phyloP scores from a whole-genome alignment of 768 basidiomycete species.

The Psilocybe subaeruginosa region DNA sequence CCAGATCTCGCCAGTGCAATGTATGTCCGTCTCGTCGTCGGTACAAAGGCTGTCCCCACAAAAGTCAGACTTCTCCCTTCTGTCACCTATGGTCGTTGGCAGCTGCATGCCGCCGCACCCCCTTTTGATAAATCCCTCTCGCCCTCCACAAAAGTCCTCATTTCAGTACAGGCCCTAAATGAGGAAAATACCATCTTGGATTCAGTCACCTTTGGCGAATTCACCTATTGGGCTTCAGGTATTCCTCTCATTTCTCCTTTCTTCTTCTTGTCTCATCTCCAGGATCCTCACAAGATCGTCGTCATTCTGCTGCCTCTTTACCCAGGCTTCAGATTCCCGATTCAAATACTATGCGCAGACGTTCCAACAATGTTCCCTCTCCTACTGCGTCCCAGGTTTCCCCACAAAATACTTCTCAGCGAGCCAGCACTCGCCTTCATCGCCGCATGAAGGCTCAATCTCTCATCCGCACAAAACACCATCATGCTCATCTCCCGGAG shows the following conservation, averaged over 20 bases:
- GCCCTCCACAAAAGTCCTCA: conserved; percentile 45
- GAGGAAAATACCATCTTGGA: conserved; percentile 58
- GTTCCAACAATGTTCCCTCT: conserved; percentile 40
- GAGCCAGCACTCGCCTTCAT: conserved; percentile 36
- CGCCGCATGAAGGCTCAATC: conserved; percentile 47
- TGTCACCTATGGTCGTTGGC: conserved; percentile 56
- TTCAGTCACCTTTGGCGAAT: conserved; percentile 71
- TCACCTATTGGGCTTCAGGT: conserved; percentile 62
- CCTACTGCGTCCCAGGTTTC: conserved; percentile 40
- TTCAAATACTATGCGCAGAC: conserved; percentile 37
- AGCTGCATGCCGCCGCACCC: conserved; percentile 67
- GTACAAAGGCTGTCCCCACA: conserved; percentile 67
- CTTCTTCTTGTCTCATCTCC: conserved; percentile 8
- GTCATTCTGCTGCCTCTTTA: conserved; percentile 24
- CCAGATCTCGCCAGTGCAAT: conserved; percentile 52
- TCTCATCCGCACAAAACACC: conserved; percentile 45
- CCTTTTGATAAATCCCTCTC: conserved; percentile 47
- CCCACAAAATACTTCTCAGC: conserved; percentile 27
- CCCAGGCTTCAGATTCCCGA: conserved; percentile 36
- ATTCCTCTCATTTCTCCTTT: conserved; percentile 17
- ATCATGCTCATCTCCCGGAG: conserved; percentile 29
- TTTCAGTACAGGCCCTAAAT: conserved; percentile 68
- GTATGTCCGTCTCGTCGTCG: conserved; percentile 77
- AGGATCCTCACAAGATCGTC: conserved; percentile 15
- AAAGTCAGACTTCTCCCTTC: conserved; percentile 58